phyloP scores from a whole-genome alignment of 345 rosid genomes.

The Eucalyptus sp. region DNA sequence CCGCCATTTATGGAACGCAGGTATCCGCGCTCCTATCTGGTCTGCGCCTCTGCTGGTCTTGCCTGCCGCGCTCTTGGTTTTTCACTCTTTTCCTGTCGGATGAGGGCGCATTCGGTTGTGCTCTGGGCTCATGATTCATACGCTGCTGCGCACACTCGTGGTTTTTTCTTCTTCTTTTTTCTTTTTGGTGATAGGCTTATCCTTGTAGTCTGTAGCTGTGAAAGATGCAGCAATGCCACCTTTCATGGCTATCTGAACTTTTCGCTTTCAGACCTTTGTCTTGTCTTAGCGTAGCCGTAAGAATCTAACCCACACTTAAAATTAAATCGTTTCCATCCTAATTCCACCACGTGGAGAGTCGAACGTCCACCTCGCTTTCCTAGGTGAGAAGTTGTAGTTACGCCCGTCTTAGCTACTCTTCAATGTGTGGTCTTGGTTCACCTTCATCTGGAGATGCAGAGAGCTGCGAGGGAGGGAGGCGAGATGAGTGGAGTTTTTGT shows the following conservation, averaged over 20 bases:
- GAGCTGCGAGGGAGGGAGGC: not conserved
- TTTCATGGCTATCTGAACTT: not conserved
- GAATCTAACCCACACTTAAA: no score
- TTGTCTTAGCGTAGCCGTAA: accelerated
- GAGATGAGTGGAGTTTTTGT: not conserved
- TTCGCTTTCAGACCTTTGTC: no score
- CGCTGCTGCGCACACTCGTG: not conserved
- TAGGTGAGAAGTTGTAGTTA: not conserved
- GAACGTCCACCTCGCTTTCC: no score
- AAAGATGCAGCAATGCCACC: not conserved
- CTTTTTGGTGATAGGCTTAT: not conserved
- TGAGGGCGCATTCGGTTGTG: not conserved
- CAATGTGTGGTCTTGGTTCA: not conserved
- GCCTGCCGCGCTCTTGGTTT: not conserved
- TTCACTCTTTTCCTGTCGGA: not conserved
- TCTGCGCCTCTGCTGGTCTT: not conserved
- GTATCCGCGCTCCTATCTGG: not conserved
- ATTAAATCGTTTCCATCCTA: no score
- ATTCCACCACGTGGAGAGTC: no score
- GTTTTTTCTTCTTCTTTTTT: not conserved
- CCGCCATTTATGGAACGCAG: not conserved
- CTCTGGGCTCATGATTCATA: not conserved
- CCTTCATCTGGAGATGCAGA: not conserved
- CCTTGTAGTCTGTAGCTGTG: not conserved
- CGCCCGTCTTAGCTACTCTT: not conserved